Conservation (phyloP, 345 rosid species). For the Brassica cretica region DNA sequence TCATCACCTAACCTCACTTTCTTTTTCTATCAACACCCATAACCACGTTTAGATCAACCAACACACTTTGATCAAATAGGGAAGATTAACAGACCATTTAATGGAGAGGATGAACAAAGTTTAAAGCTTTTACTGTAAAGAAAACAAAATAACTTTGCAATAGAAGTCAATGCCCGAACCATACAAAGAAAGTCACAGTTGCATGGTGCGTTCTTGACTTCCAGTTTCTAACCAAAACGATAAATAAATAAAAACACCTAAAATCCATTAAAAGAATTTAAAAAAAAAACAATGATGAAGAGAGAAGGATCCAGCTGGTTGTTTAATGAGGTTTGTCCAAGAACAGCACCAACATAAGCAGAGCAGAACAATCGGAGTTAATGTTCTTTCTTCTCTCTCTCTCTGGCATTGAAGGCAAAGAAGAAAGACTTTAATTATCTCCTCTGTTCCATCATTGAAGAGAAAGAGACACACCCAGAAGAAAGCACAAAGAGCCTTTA, state of each 20-base stretch:
- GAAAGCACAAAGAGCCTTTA: constrained; percentile 33
- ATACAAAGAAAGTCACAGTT: constrained; percentile 44
- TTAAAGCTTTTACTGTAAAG: not conserved
- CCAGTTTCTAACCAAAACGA: constrained; percentile 43
- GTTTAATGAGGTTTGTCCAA: constrained; percentile 46
- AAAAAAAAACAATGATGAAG: constrained; percentile 37
- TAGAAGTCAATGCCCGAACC: constrained; percentile 99
- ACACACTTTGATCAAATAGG: not conserved
- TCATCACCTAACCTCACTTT: not conserved
- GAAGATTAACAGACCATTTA: not conserved
- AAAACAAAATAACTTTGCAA: constrained; percentile 33
- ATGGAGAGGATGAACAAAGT: constrained; percentile 8
- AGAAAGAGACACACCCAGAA: constrained; percentile 45
- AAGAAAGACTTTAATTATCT: constrained; percentile 35
- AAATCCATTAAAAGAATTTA: constrained; percentile 13
- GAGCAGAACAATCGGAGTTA: constrained; percentile 34
- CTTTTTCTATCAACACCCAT: constrained; percentile 3
- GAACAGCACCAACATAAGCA: constrained; percentile 58
- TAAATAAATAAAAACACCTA: constrained; percentile 15
- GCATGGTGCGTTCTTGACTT: constrained; percentile 99
- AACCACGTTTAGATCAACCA: constrained; percentile 16
- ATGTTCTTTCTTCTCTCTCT: constrained; percentile 39
- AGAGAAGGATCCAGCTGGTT: constrained; percentile 36
- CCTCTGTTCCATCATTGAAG: constrained; percentile 40
- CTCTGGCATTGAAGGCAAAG: constrained; percentile 36